phyloP scores from a whole-genome alignment of 345 rosid species.

The Erodium maritimum region DNA sequence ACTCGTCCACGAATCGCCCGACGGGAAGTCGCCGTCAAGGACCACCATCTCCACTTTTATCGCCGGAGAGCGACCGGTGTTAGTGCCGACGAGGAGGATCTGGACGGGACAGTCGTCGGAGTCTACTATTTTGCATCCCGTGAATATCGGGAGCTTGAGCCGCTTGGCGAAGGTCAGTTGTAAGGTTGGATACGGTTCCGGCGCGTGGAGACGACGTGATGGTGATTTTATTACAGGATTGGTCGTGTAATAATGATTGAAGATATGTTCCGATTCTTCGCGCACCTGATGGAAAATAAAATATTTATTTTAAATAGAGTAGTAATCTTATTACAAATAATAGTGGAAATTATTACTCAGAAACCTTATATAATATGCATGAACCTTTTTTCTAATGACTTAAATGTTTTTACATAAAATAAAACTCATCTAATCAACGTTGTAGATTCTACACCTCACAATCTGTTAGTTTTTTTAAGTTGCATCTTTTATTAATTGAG shows the following conservation, averaged over 20 bases:
- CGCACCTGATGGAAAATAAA: slow-evolving; percentile 34
- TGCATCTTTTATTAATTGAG: too few relatives aligned
- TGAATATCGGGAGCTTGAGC: slow-evolving; percentile 40
- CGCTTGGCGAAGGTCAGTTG: slow-evolving; percentile 22
- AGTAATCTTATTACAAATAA: too few relatives aligned
- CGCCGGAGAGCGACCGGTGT: slow-evolving; percentile 17
- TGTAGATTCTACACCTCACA: too few relatives aligned
- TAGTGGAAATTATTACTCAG: too few relatives aligned
- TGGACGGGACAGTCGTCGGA: slow-evolving; percentile 34
- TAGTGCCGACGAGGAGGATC: slow-evolving; percentile 32
- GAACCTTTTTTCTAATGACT: too few relatives aligned
- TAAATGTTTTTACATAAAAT: too few relatives aligned
- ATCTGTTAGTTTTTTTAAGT: too few relatives aligned
- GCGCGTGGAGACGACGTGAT: slow-evolving; percentile 32
- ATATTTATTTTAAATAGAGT: too few relatives aligned
- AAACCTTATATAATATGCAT: too few relatives aligned
- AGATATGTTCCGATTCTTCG: slow-evolving; percentile 58
- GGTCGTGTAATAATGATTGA: slow-evolving; percentile 13
- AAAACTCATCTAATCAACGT: too few relatives aligned
- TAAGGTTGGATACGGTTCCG: slow-evolving; percentile 29
- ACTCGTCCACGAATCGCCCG: slow-evolving; percentile 38
- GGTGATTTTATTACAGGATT: slow-evolving; percentile 30
- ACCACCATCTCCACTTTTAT: slow-evolving; percentile 61
- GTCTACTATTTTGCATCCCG: slow-evolving; percentile 55
- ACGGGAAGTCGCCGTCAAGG: slow-evolving; percentile 70